These are phyloP conservation scores for Zygoascus meyerae DNA, from an alignment of 1,139 yeast genomes.

Conservation along the genomic window DNA sequence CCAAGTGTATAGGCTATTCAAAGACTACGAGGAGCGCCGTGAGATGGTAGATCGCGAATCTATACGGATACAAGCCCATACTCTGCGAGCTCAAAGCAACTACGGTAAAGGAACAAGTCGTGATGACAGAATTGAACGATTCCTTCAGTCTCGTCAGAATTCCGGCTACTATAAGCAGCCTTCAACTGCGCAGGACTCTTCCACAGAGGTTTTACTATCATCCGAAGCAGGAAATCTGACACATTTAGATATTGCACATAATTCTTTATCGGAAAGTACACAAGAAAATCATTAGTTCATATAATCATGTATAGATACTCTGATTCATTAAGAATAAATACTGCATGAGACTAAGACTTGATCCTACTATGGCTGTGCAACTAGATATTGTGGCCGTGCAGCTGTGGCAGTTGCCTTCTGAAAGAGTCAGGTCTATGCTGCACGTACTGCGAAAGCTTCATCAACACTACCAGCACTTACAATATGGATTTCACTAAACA, in stretches of 20 bases:
- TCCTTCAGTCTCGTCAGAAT: slow-evolving; percentile 27
- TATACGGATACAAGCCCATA: slow-evolving; percentile 22
- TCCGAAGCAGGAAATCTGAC: slow-evolving; percentile 3
- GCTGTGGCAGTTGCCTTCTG: neutral
- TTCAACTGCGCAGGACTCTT: neutral
- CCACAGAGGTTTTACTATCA: neutral
- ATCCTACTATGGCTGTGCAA: no score
- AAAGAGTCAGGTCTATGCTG: neutral
- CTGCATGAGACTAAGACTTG: no score
- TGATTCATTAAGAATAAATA: no score
- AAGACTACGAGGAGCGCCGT: slow-evolving; percentile 21
- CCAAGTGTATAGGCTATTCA: slow-evolving; percentile 26
- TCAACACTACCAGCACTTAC: neutral
- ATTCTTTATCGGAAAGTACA: no score
- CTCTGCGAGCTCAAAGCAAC: slow-evolving; percentile 23
- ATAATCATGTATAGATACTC: no score
- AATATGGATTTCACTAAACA: slow-evolving; percentile 82
- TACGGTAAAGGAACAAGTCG: slow-evolving; percentile 25
- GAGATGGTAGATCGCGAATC: slow-evolving; percentile 20
- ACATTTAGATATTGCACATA: neutral
- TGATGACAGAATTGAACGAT: slow-evolving; percentile 29
- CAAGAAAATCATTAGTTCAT: no score
- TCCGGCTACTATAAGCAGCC: slow-evolving; percentile 23
- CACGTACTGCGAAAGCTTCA: neutral
- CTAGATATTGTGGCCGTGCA: no score